Evolutionary conservation across 495 filamentous ascomycete species (phyloP).

Genomic region (Penicillium macrosclerotiorum): DNA sequence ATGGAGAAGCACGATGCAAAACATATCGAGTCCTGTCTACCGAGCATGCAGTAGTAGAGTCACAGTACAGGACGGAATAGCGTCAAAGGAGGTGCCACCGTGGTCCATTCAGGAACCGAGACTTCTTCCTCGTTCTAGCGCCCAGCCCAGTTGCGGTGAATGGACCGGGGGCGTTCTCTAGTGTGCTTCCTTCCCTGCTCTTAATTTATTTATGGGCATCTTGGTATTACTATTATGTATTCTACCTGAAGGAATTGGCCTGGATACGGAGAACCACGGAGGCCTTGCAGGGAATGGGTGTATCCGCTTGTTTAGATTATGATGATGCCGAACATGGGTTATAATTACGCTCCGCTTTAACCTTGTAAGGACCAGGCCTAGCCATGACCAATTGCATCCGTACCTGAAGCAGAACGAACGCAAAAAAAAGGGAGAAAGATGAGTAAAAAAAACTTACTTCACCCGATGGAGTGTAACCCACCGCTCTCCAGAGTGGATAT

Average conservation of each 20-base stretch:
- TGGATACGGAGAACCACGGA: too few relatives aligned
- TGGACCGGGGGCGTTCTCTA: background rate
- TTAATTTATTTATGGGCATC: too few relatives aligned
- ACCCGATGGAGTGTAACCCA: slow-evolving; percentile 5
- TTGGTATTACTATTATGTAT: too few relatives aligned
- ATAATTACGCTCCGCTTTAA: slow-evolving; percentile 1
- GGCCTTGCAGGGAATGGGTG: too few relatives aligned
- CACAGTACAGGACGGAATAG: slow-evolving; percentile 19
- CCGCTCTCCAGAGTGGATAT: slow-evolving; percentile 1
- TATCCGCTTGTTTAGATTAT: too few relatives aligned
- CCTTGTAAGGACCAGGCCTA: background rate
- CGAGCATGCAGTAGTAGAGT: slow-evolving; percentile 22
- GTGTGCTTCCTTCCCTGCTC: background rate
- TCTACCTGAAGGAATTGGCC: too few relatives aligned
- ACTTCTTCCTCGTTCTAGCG: slow-evolving; percentile 1
- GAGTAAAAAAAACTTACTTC: background rate
- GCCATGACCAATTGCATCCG: background rate
- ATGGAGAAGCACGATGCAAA: slow-evolving; percentile 17
- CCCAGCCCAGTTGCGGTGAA: slow-evolving; percentile 1
- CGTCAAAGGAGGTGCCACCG: slow-evolving; percentile 1
- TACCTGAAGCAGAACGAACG: background rate
- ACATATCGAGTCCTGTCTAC: slow-evolving; percentile 10
- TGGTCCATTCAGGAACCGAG: slow-evolving; percentile 13
- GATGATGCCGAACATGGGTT: too few relatives aligned
- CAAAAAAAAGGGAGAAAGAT: background rate